Percentiles rank a stretch among this genome's conserved stretches.
These are phyloP conservation scores for Elsinoe perseae DNA, from an alignment of 2,329 filamentous ascomycete genomes.

Conservation along the genomic window DNA sequence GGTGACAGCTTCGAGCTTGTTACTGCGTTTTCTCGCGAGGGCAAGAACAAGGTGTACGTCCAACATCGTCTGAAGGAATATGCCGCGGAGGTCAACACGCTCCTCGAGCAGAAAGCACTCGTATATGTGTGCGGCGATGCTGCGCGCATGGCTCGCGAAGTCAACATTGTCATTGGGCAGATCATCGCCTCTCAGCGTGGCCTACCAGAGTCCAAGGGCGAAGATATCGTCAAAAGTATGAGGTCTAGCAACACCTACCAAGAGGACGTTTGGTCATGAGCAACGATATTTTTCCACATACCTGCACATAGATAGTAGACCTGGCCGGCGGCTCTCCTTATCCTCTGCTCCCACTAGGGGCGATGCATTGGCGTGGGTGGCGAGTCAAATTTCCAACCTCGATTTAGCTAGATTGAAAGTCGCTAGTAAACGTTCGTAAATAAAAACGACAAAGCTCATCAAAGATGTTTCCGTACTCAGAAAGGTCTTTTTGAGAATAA, in stretches of 20 bases:
- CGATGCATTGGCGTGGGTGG: constrained; percentile 5
- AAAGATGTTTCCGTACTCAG: neutral
- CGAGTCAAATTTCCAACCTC: neutral
- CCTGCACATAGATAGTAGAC: constrained; percentile 8
- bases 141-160: constrained; percentile 60
- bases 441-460: neutral
- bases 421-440: neutral
- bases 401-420: neutral
- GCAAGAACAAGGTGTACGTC: constrained; percentile 85
- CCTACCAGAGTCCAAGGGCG: constrained; percentile 75
- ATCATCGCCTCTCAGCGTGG: constrained; percentile 80
- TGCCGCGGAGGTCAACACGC: constrained; percentile 74
- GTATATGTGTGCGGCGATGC: constrained; percentile 99
- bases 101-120: constrained; percentile 79
- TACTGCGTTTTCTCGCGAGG: constrained; percentile 90
- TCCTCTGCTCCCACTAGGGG: neutral
- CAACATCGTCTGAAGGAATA: constrained; percentile 85
- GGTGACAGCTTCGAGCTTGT: constrained; percentile 86
- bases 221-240: constrained; percentile 97
- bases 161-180: constrained; percentile 66
- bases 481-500: neutral
- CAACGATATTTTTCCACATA: neutral
- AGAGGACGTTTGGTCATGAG: constrained; percentile 62
- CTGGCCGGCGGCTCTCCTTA: neutral
- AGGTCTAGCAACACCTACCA: constrained; percentile 92